Conservation (phyloP, 305 asterid species). For the Fraxinus xanthoxyloides region DNA sequence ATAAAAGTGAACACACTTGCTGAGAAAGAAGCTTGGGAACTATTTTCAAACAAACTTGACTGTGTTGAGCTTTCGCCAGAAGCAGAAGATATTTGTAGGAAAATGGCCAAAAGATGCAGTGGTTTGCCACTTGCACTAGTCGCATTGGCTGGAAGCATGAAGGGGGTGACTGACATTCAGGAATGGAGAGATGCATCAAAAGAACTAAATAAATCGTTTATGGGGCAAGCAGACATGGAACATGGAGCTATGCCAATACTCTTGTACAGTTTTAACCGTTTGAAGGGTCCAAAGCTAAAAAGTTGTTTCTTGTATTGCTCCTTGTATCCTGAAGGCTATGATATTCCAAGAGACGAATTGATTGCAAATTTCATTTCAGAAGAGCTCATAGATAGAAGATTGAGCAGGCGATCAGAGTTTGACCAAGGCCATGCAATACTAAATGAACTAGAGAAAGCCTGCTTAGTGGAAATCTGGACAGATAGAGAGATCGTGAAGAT, state of each 20-base stretch:
- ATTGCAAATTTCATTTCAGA: constrained; percentile 10
- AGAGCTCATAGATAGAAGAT: constrained; percentile 12
- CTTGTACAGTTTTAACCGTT: constrained; percentile 12
- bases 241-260: constrained; percentile 6
- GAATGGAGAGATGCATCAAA: constrained; percentile 18
- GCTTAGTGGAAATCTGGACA: constrained; percentile 13
- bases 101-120: constrained; percentile 7
- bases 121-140: constrained; percentile 19
- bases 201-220: constrained; percentile 3
- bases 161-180: constrained; percentile 18
- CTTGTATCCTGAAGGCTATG: constrained; percentile 24
- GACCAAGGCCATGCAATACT: constrained; percentile 26
- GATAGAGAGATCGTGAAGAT: constrained; percentile 8
- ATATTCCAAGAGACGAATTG: constrained; percentile 19
- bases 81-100: constrained; percentile 4
- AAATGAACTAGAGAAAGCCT: constrained; percentile 20
- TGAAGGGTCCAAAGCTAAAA: constrained; percentile 6
- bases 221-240: constrained; percentile 9
- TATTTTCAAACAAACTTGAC: background rate
- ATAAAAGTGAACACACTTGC: background rate
- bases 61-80: background rate
- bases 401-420: constrained; percentile 11
- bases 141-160: constrained; percentile 21
- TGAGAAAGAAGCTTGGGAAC: constrained; percentile 11
- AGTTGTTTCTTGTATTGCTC: constrained; percentile 13